phyloP scores from a whole-genome alignment of 176 grass and related monocot genomes.

The Oryza australiensis region DNA sequence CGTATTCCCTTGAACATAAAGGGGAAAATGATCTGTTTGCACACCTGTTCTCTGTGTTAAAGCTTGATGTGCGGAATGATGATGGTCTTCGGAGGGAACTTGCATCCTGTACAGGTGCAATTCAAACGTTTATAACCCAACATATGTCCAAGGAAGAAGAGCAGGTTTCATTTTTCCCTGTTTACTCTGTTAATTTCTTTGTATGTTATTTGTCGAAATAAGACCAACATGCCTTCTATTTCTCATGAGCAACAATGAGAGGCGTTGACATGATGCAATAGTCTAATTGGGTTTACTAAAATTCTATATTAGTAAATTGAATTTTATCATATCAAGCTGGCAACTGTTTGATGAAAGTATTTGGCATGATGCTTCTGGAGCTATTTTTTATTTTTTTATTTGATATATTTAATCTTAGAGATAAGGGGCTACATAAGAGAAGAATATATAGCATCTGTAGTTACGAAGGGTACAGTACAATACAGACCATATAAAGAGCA shows the following conservation, averaged over 20 bases:
- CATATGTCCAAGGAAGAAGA: conserved; percentile 98
- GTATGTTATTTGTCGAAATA: conserved; percentile 10
- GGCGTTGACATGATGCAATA: neutral
- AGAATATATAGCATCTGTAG: neutral
- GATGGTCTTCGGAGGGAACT: conserved; percentile 60
- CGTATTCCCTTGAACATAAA: conserved; percentile 88
- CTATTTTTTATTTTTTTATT: neutral
- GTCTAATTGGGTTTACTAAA: neutral
- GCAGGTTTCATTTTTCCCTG: conserved; percentile 46
- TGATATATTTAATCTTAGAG: neutral
- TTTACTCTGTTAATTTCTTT: neutral
- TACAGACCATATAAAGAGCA: neutral
- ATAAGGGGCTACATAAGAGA: neutral
- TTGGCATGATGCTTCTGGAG: neutral
- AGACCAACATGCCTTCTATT: neutral
- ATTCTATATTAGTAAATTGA: neutral
- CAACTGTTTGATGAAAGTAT: neutral
- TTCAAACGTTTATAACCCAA: conserved; percentile 69
- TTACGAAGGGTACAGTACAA: neutral
- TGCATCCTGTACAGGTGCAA: conserved; percentile 76
- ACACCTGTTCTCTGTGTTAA: conserved; percentile 58
- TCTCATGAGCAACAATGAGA: neutral
- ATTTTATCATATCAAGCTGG: neutral
- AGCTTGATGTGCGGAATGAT: conserved; percentile 50
- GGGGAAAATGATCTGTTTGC: conserved; percentile 72